Evolutionary conservation across 176 grass and related monocot species (phyloP), one percentile per base, ranked within the genome.

Genomic region (Avena insularis): DNA sequence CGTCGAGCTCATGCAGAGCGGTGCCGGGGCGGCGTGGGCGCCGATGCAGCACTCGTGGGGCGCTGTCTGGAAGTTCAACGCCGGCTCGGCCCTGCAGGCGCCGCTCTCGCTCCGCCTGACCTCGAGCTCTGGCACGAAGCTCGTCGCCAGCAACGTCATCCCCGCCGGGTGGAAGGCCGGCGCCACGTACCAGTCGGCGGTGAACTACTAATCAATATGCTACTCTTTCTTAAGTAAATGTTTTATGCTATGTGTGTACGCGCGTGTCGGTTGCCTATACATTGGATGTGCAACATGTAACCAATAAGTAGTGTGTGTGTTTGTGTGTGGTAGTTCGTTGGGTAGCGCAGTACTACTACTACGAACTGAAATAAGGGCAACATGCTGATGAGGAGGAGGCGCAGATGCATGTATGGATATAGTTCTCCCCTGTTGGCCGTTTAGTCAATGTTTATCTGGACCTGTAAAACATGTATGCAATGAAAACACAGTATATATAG

Each of bases 31-130:
- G 8, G 4, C 27, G 8, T 88, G 90, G 90, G 10, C 56, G 17
- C 53, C 78, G 29, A 88, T 92, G 90, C 86, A 88, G 54, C 86
- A 92, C 54, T 92, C 90, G n/a, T 92, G 83, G 83, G 90, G 90
- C 1, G 90, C 86, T 3, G 83, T 92, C 31, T 92, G 86, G 86
- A 86, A 48, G 45, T 31, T 83, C 71, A 74, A 86, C 72, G 69
- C 86, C 38, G 86, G 62, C 13, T 27, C 70, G 17, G 31, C 83
- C 0, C 56, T 91, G 45, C 82, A 85, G 56, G 82, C 77, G 27
- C 90, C 90, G 29, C 85, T 91, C 54, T 91, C 86, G 17, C 58
- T 91, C 78, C 78, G 90, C 43, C 62, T 88, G 15, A 88, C 86
- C 5, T 85, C 90, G 20, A 55, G 72, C 71, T 91, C 90, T 12